These are phyloP conservation scores for Benincasa hispida DNA, from an alignment of 306 rosid species.

Conservation along the genomic window DNA sequence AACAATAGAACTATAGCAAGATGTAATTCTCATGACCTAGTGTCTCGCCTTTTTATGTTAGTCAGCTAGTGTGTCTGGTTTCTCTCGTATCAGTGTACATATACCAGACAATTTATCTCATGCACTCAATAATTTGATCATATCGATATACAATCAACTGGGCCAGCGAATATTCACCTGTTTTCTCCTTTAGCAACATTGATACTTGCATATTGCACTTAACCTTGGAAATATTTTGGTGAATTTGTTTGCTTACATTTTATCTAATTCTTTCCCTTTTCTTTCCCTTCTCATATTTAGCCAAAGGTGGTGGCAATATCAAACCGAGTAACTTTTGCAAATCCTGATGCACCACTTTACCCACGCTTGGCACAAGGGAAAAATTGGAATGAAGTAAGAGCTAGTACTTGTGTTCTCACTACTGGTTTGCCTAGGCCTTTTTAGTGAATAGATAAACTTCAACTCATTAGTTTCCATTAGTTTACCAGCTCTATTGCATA, in stretches of 20 bases:
- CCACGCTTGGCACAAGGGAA: conserved; percentile 93
- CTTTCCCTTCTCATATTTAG: conserved; percentile 24
- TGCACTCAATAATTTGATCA: background rate
- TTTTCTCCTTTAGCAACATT: background rate
- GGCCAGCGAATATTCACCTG: background rate
- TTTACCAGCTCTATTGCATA: background rate
- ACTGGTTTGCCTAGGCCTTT: background rate
- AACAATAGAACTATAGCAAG: too few relatives aligned
- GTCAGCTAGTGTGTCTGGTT: background rate
- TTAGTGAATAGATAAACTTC: background rate
- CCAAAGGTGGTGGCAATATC: conserved; percentile 76
- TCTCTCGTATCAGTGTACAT: background rate
- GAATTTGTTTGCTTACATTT: background rate
- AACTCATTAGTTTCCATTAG: background rate
- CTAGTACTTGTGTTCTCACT: background rate
- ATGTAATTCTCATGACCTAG: background rate
- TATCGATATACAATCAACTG: background rate
- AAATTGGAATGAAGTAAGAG: conserved; percentile 68
- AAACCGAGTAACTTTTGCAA: conserved; percentile 40
- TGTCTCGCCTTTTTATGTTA: background rate
- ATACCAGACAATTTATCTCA: background rate
- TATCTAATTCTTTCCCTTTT: conserved; percentile 9
- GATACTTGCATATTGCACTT: background rate
- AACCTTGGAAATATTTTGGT: background rate
- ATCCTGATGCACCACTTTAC: conserved; percentile 86